Percentiles rank a stretch among this genome's conserved stretches.
Evolutionary conservation across 2,329 filamentous ascomycete genomes (phyloP).

Genomic region (Grosmannia penicillata): DNA sequence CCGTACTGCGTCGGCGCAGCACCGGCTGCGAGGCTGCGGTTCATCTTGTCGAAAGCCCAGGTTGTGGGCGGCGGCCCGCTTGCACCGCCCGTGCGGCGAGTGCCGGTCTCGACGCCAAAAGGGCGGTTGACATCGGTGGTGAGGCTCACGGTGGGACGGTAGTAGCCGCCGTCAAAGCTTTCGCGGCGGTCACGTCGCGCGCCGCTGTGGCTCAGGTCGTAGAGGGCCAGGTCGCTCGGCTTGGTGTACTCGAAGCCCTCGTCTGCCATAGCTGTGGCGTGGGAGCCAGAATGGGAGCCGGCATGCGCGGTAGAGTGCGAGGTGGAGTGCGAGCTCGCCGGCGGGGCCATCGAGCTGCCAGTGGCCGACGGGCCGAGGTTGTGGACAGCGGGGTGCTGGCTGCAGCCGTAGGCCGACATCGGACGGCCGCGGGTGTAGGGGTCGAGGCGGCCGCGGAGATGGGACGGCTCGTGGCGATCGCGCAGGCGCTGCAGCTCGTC

Average conservation of each 20-base stretch:
- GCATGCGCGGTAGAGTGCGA: neutral
- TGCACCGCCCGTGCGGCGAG: conserved; percentile 8
- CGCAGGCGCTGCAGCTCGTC: conserved; percentile 36
- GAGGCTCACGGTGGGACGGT: conserved; percentile 38
- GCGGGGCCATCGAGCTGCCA: too few relatives aligned
- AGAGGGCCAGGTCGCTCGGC: conserved; percentile 44
- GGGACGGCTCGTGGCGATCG: conserved; percentile 28
- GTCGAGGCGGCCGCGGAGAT: conserved; percentile 25
- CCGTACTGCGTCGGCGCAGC: too few relatives aligned
- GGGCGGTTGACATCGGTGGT: conserved; percentile 30
- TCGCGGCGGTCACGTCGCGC: conserved; percentile 30
- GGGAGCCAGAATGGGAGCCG: conserved; percentile 2
- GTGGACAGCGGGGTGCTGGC: conserved; percentile 15
- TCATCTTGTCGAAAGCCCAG: conserved; percentile 56
- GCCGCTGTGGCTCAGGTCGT: conserved; percentile 41
- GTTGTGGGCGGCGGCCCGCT: conserved; percentile 52
- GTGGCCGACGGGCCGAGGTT: conserved; percentile 10
- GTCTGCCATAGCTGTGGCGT: conserved; percentile 34
- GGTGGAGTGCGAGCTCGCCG: too few relatives aligned
- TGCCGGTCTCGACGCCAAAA: conserved; percentile 23
- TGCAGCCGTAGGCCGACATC: conserved; percentile 27
- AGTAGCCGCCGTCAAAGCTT: conserved; percentile 39
- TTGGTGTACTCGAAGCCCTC: conserved; percentile 51
- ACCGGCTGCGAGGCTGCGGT: too few relatives aligned
- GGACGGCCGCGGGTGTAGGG: conserved; percentile 23